phyloP scores from a whole-genome alignment of 768 basidiomycete species.

The Mycena venus region DNA sequence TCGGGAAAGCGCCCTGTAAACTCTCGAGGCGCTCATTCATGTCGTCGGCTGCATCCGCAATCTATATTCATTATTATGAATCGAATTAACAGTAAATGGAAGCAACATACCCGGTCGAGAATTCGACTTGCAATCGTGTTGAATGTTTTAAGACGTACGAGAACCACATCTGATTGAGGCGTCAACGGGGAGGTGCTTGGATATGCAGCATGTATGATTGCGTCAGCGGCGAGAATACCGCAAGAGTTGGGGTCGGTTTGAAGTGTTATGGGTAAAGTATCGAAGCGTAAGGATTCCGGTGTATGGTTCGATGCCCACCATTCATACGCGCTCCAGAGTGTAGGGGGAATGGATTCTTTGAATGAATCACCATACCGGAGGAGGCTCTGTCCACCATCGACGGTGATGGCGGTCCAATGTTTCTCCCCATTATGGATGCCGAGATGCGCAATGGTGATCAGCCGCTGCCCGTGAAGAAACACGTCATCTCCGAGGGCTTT shows the following conservation, averaged over 20 bases:
- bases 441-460: conserved; percentile 7
- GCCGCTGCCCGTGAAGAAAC: neutral
- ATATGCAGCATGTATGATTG: neutral
- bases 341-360: neutral
- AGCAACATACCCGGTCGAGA: too few relatives aligned
- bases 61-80: too few relatives aligned
- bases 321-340: neutral
- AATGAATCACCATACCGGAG: neutral
- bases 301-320: neutral
- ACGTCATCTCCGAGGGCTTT: neutral
- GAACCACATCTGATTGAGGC: too few relatives aligned
- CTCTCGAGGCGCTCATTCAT: too few relatives aligned
- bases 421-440: too few relatives aligned
- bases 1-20: too few relatives aligned
- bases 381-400: neutral
- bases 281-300: neutral
- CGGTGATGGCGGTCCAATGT: conserved; percentile 4
- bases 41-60: too few relatives aligned
- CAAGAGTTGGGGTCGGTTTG: neutral
- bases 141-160: too few relatives aligned
- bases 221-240: neutral
- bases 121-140: too few relatives aligned
- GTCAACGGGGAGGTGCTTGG: too few relatives aligned
- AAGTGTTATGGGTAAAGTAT: neutral
- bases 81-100: too few relatives aligned